These are phyloP conservation scores for Ceratobasidium sp. DNA, from an alignment of 1,284 basidiomycete genomes.

Conservation along the genomic window DNA sequence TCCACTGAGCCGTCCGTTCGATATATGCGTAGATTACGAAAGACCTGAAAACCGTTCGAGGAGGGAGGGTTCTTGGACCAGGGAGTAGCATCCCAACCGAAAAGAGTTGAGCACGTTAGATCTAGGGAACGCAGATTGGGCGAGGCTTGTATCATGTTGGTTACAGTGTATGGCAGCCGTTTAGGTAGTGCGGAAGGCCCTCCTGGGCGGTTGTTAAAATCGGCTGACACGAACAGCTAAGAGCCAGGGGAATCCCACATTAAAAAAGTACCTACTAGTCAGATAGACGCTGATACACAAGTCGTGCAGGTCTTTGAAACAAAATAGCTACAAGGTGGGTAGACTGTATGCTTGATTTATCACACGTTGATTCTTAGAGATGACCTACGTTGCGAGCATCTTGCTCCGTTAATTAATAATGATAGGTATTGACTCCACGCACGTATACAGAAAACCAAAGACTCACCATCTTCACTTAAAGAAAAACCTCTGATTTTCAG, in stretches of 20 bases:
- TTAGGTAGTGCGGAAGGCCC: too few relatives aligned
- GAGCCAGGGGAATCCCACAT: neutral
- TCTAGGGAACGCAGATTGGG: conserved; percentile 6
- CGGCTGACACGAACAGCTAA: neutral
- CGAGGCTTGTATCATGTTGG: conserved; percentile 9
- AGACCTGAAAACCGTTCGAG: neutral
- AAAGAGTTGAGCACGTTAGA: too few relatives aligned
- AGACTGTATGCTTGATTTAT: too few relatives aligned
- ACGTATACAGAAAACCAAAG: neutral
- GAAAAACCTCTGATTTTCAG: neutral
- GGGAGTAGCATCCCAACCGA: too few relatives aligned
- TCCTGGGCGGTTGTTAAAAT: neutral
- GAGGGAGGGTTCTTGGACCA: neutral
- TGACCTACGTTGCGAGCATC: neutral
- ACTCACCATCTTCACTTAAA: conserved; percentile 4
- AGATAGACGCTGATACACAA: neutral
- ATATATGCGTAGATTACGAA: neutral
- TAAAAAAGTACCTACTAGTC: too few relatives aligned
- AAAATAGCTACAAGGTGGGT: conserved; percentile 18
- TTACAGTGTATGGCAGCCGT: neutral
- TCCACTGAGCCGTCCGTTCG: neutral
- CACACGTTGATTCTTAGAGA: too few relatives aligned
- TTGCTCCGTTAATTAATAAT: neutral
- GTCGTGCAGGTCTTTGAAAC: conserved; percentile 6
- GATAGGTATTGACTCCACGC: too few relatives aligned